Conservation (phyloP, 2,329 filamentous ascomycete species). For the Aureobasidium leucospermi region DNA sequence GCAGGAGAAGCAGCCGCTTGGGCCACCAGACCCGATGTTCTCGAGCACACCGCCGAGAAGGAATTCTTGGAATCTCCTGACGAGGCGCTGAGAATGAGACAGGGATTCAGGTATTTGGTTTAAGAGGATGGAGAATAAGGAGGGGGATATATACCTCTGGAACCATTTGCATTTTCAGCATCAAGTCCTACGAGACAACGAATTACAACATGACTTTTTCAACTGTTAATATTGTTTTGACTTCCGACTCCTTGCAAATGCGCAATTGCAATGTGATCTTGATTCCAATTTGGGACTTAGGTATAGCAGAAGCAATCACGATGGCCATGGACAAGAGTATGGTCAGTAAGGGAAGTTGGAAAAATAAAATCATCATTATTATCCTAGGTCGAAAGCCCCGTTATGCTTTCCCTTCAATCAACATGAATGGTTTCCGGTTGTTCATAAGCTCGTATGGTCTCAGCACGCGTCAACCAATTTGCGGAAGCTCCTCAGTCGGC, state of each 20-base stretch:
- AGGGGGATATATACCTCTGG: too few relatives aligned
- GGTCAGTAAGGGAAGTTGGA: neutral
- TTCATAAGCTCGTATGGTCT: neutral
- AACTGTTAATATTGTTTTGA: neutral
- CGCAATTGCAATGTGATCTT: too few relatives aligned
- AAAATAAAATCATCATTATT: too few relatives aligned
- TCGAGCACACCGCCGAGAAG: slow-evolving; percentile 15
- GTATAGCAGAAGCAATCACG: too few relatives aligned
- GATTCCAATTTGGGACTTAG: too few relatives aligned
- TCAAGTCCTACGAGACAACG: neutral
- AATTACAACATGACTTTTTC: neutral
- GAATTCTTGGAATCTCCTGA: slow-evolving; percentile 11
- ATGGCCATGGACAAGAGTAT: neutral
- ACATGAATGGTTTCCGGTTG: neutral
- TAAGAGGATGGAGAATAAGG: slow-evolving; percentile 6
- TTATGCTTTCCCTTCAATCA: neutral
- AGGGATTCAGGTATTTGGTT: slow-evolving; percentile 24
- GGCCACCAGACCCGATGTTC: slow-evolving; percentile 17
- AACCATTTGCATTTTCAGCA: neutral
- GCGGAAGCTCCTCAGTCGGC: neutral
- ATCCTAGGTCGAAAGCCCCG: neutral
- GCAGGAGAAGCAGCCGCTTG: slow-evolving; percentile 18
- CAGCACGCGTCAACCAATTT: neutral
- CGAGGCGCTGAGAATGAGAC: slow-evolving; percentile 16
- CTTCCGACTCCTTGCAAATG: neutral